Base-by-base conservation (phyloP, 2,329 filamentous ascomycete genomes). In the Aureobasidium sp. region DNA sequence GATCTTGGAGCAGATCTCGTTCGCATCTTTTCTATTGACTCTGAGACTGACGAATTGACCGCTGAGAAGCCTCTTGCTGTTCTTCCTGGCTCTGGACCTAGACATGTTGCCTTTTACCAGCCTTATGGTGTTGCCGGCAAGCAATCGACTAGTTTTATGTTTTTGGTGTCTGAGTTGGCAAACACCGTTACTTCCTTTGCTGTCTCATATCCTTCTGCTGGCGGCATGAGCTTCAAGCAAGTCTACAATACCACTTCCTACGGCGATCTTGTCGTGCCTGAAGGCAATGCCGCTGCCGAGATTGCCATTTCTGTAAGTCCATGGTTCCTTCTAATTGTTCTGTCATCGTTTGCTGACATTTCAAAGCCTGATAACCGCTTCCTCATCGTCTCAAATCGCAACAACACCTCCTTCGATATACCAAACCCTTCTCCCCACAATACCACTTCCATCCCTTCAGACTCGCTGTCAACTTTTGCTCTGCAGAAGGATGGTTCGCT, bases 381-480 rank as follows among this genome's bases (percentile, higher is more conserved):
- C 76, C 71, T 92, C 57, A 78, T 88, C 66, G 80, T 88, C 46
- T 87, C 86, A 2, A 88, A 88, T 65, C 86, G 89, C 65, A 82
- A 82, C 69, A 87, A 87, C 69, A 77, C 76, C 48, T 74, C 79
- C 26, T 82, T 86, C 70, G 73, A 63, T 64, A 68, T 66, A 76
- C 70, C 78, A 9, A 87, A 86, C 65, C 65, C 68, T 1, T 20
- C 20, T 1, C 65, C 73, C 17, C 71, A 60, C 12, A 75, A 76
- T 64, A 66, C 66, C 53, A 75, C 74, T 5, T 61, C 66, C 37
- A 63, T 75, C 24, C 62, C 66, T 2, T 77, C 75, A 0, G 87
- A 90, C 71, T 82, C 87, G 0, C 74, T 92, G 60, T 80, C 87
- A 64, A 84, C 79, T 63, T 90, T 84, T 75, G 69, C 76, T 61